Evolutionary conservation across 495 filamentous ascomycete species (phyloP).

Genomic region (Aspergillus nidulans): DNA sequence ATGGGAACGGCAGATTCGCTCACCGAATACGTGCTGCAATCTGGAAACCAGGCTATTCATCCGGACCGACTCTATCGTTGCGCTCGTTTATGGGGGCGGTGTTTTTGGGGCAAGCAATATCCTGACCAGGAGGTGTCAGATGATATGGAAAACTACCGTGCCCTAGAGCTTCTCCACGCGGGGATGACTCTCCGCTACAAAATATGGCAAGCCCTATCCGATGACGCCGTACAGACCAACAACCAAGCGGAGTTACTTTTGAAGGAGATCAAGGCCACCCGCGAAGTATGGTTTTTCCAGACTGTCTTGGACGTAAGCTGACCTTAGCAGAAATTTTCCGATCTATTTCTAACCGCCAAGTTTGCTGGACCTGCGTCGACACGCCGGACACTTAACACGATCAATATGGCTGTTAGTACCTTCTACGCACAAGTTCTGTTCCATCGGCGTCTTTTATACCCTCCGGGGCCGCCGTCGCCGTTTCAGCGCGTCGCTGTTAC

Average conservation of each 20-base stretch:
- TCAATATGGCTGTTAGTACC: conserved; percentile 43
- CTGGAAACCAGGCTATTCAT: conserved; percentile 33
- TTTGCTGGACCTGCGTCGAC: conserved; percentile 30
- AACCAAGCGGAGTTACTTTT: conserved; percentile 32
- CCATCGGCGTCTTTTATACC: conserved; percentile 36
- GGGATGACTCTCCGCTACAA: conserved; percentile 34
- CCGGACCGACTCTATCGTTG: conserved; percentile 38
- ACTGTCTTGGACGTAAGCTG: not conserved
- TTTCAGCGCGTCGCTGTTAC: conserved; percentile 31
- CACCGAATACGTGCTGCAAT: conserved; percentile 33
- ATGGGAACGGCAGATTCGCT: conserved; percentile 36
- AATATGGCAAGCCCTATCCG: conserved; percentile 36
- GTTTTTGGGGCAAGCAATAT: conserved; percentile 44
- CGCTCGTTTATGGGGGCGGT: conserved; percentile 40
- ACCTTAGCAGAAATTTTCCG: conserved; percentile 31
- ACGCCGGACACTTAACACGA: conserved; percentile 42
- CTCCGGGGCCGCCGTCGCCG: conserved; percentile 18
- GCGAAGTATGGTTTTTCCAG: conserved; percentile 25
- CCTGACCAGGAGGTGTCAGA: conserved; percentile 44
- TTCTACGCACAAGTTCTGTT: conserved; percentile 43
- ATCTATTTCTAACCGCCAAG: conserved; percentile 42
- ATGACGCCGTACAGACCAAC: conserved; percentile 21
- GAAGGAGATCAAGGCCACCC: conserved; percentile 29
- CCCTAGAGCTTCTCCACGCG: conserved; percentile 34
- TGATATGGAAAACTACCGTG: conserved; percentile 47